Percentiles rank a stretch among this genome's conserved stretches.
These are phyloP conservation scores for Barnettozyma vustinii DNA, from an alignment of 805 yeast genomes.

Conservation along the genomic window DNA sequence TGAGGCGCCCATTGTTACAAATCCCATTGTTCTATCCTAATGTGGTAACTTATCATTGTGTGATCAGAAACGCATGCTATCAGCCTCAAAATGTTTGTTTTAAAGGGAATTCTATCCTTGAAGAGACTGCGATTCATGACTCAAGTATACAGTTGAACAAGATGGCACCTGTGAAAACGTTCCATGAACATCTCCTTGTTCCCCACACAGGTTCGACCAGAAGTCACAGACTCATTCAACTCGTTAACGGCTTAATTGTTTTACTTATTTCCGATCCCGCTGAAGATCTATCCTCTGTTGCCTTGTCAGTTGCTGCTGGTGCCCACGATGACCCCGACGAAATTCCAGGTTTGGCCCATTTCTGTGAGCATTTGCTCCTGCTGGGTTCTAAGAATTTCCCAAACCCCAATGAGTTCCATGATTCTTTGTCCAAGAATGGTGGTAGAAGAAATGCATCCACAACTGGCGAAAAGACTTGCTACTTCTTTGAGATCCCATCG, in stretches of 20 bases:
- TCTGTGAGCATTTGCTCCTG: conserved; percentile 72
- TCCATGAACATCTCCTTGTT: conserved; percentile 17
- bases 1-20: not conserved
- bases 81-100: not conserved
- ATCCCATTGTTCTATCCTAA: conserved; percentile 12
- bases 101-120: not conserved
- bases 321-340: conserved; percentile 70
- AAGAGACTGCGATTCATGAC: not conserved
- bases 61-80: not conserved
- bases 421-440: conserved; percentile 38
- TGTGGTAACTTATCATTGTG: conserved; percentile 4
- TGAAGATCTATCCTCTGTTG: conserved; percentile 57
- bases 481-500: conserved; percentile 56
- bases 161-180: conserved; percentile 14
- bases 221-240: conserved; percentile 39
- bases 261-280: conserved; percentile 74
- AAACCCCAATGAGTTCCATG: conserved; percentile 39
- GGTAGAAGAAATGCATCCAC: conserved; percentile 68
- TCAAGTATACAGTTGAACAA: not conserved
- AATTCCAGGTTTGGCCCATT: conserved; percentile 81
- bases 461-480: conserved; percentile 60
- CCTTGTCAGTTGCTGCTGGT: conserved; percentile 75
- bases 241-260: conserved; percentile 65
- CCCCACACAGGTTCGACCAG: conserved; percentile 36
- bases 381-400: conserved; percentile 55